Evolutionary conservation across 164 flowering plant species (phyloP).

Genomic region (Dillenia suffruticosa): DNA sequence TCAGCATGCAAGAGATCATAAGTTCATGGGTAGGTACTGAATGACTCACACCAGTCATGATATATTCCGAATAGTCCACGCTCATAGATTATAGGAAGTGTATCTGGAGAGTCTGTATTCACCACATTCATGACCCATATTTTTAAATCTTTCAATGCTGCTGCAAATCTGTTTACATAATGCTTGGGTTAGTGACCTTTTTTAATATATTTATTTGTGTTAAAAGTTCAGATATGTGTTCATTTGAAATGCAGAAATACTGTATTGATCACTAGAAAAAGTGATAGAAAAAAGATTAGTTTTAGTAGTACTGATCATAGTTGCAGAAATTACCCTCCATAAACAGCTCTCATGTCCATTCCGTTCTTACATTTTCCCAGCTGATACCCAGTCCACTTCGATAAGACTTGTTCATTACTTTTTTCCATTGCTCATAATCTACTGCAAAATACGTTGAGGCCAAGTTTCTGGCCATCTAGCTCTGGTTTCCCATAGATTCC

Average conservation of each 20-base stretch:
- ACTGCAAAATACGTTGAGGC: constrained; percentile 55
- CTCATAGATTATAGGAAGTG: constrained; percentile 88
- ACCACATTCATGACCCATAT: constrained; percentile 93
- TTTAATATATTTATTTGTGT: no score
- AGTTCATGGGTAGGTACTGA: constrained; percentile 84
- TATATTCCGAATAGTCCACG: constrained; percentile 93
- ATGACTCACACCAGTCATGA: constrained; percentile 97
- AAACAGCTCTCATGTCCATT: constrained; percentile 99
- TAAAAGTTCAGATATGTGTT: no score
- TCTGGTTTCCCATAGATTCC: constrained; percentile 87
- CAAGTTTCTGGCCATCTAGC: no score
- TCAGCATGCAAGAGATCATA: constrained; percentile 92
- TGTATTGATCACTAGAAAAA: not conserved
- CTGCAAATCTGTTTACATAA: constrained; percentile 66
- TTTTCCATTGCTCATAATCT: constrained; percentile 82
- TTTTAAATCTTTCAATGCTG: constrained; percentile 69
- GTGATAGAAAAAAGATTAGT: no score
- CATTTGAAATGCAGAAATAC: not conserved
- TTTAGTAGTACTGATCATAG: no score
- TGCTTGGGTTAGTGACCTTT: not conserved
- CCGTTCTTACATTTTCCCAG: constrained; percentile 81
- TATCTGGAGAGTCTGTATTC: constrained; percentile 70
- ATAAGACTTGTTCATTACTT: constrained; percentile 52
- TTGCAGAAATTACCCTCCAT: constrained; percentile 71
- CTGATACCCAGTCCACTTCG: constrained; percentile 63